Evolutionary conservation across 164 flowering plant species (phyloP).

Genomic region (Vitis amurensis): DNA sequence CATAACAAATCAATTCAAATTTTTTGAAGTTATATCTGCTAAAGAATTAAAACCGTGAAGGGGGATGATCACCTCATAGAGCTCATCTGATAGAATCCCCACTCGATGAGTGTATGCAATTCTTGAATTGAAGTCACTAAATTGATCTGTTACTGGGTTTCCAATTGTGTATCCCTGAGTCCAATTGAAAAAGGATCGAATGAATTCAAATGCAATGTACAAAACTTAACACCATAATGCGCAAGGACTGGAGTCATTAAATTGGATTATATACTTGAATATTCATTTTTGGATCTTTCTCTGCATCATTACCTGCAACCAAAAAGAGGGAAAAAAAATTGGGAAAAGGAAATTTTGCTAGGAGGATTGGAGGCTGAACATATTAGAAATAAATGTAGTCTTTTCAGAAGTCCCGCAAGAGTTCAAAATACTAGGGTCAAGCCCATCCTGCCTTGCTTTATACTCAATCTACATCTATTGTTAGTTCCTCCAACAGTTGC

Average conservation of each 20-base stretch:
- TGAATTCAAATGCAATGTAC: neutral
- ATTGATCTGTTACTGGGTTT: slow-evolving; percentile 26
- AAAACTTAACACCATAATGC: no score
- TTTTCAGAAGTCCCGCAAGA: no score
- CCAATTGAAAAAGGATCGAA: neutral
- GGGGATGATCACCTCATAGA: slow-evolving; percentile 38
- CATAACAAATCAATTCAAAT: neutral
- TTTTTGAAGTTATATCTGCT: no score
- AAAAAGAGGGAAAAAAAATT: neutral
- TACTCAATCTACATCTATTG: no score
- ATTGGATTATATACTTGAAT: neutral
- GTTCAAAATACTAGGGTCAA: no score
- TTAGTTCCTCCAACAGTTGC: no score
- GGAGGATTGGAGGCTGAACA: no score
- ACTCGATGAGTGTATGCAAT: slow-evolving; percentile 39
- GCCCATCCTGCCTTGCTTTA: no score
- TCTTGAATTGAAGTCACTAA: slow-evolving; percentile 12
- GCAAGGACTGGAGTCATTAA: neutral
- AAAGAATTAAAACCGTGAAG: no score
- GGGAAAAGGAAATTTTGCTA: neutral
- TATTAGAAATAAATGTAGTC: no score
- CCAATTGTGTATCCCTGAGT: slow-evolving; percentile 55
- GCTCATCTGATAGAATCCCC: slow-evolving; percentile 49
- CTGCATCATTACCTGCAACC: slow-evolving; percentile 17
- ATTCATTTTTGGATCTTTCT: slow-evolving; percentile 6